Evolutionary conservation across 441 rosid species (phyloP), one percentile per base, ranked within the genome.

Genomic region (Arabidopsis lyrata): DNA sequence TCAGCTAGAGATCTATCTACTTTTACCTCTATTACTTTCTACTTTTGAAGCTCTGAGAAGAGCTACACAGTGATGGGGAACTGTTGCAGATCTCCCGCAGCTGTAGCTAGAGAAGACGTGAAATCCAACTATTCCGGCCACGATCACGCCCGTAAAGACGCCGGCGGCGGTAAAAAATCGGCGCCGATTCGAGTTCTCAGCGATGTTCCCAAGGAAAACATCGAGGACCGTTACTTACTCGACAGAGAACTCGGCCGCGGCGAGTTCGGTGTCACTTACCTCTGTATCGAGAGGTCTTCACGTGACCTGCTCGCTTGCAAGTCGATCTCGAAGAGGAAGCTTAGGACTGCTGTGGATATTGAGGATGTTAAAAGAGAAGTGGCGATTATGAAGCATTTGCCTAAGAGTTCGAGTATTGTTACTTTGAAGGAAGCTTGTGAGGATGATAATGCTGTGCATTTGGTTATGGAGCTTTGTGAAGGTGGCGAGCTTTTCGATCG

Each of bases 71-170:
- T 65, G 32, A 90, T 91, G 98, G 99, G 98, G 57, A 95, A 95
- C 81, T 95, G 99, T 71, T 95, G 99, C 82, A 90, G 99, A 93
- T 95, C 98, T 84, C 98, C 99, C 42, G 98, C 99, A 0, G 90
- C 99, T 2, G 98, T 95, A 0, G 99, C 99, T 54, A 81, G 99
- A 56, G 99, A 95, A 63, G 99, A 95, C 52, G 99, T 95, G 12
- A 95, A 95, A 82, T 86, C 98, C 7, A 90, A 72, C 84, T 92
- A 75, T 76, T 79, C 95, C 68, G 86, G 90, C 18, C 84, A 84
- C 76, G 95, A 93, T 81, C 92, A 85, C 72, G 78, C 73, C 44
- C 87, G 84, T 61, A 89, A 86, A 69, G 89, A 85, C 31, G 66
- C 80, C 2, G 59, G 53, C 69, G 85, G 85, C 54, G 81, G 86